These are phyloP conservation scores for Rugosomyces carneus DNA, from an alignment of 1,284 basidiomycete genomes.

Conservation along the genomic window DNA sequence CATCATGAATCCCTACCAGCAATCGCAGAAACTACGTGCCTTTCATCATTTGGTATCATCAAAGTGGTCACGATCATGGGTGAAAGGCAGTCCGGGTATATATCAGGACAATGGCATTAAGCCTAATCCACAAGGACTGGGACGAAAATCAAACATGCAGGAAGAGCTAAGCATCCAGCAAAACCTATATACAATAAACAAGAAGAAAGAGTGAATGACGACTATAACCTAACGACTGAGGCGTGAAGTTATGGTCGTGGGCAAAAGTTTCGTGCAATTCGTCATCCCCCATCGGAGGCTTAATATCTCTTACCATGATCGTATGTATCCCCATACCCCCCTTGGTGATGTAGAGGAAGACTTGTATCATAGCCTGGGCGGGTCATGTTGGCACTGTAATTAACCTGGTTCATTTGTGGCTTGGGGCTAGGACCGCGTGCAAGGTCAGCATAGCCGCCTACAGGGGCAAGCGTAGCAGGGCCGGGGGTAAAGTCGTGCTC, in stretches of 20 bases:
- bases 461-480: conserved; percentile 46
- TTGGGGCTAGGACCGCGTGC: conserved; percentile 59
- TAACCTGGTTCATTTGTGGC: conserved; percentile 58
- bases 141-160: conserved; percentile 14
- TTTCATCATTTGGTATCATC: background rate
- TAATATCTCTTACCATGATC: conserved; percentile 20
- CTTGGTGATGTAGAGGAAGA: conserved; percentile 57
- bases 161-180: conserved; percentile 25
- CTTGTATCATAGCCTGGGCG: conserved; percentile 43
- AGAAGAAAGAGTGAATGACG: conserved; percentile 16
- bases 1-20: background rate
- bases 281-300: conserved; percentile 1
- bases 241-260: conserved; percentile 10
- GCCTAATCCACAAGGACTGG: conserved; percentile 6
- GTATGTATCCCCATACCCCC: conserved; percentile 36
- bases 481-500: conserved; percentile 83
- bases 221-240: conserved; percentile 17
- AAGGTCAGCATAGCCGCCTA: conserved; percentile 76
- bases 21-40: no score
- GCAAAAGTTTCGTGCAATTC: conserved; percentile 3
- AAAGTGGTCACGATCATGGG: conserved; percentile 6
- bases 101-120: conserved; percentile 10
- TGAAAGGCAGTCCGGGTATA: conserved; percentile 13
- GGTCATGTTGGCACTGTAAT: conserved; percentile 38
- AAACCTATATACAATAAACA: conserved; percentile 16